These are phyloP conservation scores for Paracamarosporium sp. DNA, from an alignment of 2,329 filamentous ascomycete species.

Conservation along the genomic window DNA sequence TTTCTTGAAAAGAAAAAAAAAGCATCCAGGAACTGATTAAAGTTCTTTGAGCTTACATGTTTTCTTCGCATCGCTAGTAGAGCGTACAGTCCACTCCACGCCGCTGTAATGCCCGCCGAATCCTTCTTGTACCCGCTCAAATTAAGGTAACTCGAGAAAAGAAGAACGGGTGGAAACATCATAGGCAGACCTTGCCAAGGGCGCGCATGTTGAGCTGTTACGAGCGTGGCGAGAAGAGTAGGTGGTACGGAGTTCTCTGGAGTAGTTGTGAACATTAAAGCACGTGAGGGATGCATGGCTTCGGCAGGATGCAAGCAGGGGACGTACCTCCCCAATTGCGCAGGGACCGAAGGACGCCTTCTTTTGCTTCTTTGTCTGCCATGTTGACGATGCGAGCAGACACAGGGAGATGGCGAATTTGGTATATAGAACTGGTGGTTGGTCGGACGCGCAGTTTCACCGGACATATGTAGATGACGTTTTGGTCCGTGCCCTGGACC, in stretches of 20 bases:
- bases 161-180: constrained; percentile 69
- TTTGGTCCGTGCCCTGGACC: constrained; percentile 31
- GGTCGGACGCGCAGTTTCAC: not conserved
- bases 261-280: constrained; percentile 15
- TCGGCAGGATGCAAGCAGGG: not conserved
- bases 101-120: constrained; percentile 67
- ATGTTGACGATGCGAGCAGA: constrained; percentile 31
- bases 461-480: constrained; percentile 14
- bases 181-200: constrained; percentile 71
- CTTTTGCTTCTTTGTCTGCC: constrained; percentile 46
- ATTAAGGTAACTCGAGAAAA: constrained; percentile 72
- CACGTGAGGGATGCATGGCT: constrained; percentile 20
- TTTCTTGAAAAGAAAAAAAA: not conserved
- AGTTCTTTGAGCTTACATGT: constrained; percentile 39
- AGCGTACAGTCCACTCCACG: constrained; percentile 71
- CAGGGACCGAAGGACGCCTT: constrained; percentile 53
- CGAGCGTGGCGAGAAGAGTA: constrained; percentile 69
- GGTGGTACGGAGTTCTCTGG: constrained; percentile 70
- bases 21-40: no score
- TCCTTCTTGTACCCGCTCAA: constrained; percentile 68
- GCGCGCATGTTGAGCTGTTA: constrained; percentile 70
- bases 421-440: not conserved
- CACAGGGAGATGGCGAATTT: not conserved
- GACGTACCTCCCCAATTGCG: constrained; percentile 61
- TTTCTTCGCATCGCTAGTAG: constrained; percentile 66